Conservation (phyloP, 2,329 filamentous ascomycete genomes). For the Macrophomina phaseolina region DNA sequence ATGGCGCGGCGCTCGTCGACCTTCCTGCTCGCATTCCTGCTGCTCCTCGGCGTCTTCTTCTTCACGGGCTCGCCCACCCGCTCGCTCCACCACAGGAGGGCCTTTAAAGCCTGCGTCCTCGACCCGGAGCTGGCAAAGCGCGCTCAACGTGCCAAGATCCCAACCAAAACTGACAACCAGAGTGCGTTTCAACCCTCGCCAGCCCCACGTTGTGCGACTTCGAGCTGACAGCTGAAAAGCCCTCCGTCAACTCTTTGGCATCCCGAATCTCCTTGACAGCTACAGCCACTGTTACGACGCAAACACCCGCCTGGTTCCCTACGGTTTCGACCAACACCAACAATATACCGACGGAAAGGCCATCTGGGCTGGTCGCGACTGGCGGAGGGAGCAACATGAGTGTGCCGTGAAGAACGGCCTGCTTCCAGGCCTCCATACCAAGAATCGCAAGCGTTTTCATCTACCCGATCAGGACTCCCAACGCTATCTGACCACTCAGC, state of each 20-base stretch:
- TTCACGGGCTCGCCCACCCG: slow-evolving; percentile 5
- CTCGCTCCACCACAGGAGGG: slow-evolving; percentile 1
- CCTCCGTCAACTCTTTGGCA: slow-evolving; percentile 25
- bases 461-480: slow-evolving; percentile 5
- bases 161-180: slow-evolving; percentile 8
- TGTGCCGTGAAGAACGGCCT: slow-evolving; percentile 69
- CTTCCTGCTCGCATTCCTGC: slow-evolving; percentile 7
- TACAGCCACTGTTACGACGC: slow-evolving; percentile 23
- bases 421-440: background rate
- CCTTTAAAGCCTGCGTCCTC: slow-evolving; percentile 17
- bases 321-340: slow-evolving; percentile 13
- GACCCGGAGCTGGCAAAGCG: slow-evolving; percentile 22
- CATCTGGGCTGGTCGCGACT: slow-evolving; percentile 49
- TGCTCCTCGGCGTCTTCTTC: slow-evolving; percentile 14
- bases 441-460: slow-evolving; percentile 11
- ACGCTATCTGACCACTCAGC: background rate
- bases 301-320: slow-evolving; percentile 13
- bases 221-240: slow-evolving; percentile 7
- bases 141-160: slow-evolving; percentile 22
- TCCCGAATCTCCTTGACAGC: slow-evolving; percentile 22
- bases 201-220: background rate
- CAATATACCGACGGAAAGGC: background rate
- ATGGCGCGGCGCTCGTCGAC: slow-evolving; percentile 26
- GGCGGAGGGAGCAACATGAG: slow-evolving; percentile 72
- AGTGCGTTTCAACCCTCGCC: slow-evolving; percentile 15